A percentile compares a stretch with the other conserved stretches of the same genome.
These are phyloP conservation scores for Lagenidium giganteum DNA, from an alignment of 352 stramenopile species.

Conservation along the genomic window DNA sequence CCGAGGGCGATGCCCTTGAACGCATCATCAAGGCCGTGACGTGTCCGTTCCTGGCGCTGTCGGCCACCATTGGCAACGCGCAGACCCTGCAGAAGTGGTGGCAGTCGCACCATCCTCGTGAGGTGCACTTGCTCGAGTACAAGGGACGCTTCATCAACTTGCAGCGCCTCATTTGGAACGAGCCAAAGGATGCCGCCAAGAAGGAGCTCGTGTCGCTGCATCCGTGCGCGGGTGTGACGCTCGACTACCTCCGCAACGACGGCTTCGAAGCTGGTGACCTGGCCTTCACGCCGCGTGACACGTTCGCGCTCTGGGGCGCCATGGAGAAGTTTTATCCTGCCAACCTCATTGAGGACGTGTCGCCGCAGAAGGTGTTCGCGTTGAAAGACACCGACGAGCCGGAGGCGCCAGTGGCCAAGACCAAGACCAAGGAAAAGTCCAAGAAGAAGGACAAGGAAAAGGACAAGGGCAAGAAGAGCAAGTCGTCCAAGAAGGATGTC, in stretches of 20 bases:
- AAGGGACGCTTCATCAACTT: constrained; percentile 98
- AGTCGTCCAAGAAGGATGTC: constrained; percentile 52
- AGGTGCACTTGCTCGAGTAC: constrained; percentile 93
- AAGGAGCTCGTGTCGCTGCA: constrained; percentile 77
- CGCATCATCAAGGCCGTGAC: constrained; percentile 93
- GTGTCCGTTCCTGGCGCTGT: constrained; percentile 97
- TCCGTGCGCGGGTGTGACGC: constrained; percentile 75
- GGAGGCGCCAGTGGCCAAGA: constrained; percentile 2
- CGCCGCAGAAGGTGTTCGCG: constrained; percentile 94
- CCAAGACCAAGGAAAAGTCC: constrained; percentile 34
- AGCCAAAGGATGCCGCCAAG: constrained; percentile 34
- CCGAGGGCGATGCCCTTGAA: constrained; percentile 95
- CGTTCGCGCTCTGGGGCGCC: constrained; percentile 93
- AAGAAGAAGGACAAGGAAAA: constrained; percentile 26
- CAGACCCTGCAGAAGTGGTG: constrained; percentile 93
- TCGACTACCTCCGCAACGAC: constrained; percentile 82
- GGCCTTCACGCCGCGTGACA: constrained; percentile 96
- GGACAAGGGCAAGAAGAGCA: constrained; percentile 39
- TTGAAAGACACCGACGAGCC: constrained; percentile 34
- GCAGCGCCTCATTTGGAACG: constrained; percentile 94
- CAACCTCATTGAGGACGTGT: constrained; percentile 87
- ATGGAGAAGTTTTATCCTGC: constrained; percentile 70
- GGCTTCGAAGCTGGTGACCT: constrained; percentile 80
- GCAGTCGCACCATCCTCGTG: constrained; percentile 82
- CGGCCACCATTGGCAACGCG: constrained; percentile 97